Evolutionary conservation across 208 protist species (phyloP), one percentile per base, ranked within the genome.

Genomic region (Angomonas desouzai): DNA sequence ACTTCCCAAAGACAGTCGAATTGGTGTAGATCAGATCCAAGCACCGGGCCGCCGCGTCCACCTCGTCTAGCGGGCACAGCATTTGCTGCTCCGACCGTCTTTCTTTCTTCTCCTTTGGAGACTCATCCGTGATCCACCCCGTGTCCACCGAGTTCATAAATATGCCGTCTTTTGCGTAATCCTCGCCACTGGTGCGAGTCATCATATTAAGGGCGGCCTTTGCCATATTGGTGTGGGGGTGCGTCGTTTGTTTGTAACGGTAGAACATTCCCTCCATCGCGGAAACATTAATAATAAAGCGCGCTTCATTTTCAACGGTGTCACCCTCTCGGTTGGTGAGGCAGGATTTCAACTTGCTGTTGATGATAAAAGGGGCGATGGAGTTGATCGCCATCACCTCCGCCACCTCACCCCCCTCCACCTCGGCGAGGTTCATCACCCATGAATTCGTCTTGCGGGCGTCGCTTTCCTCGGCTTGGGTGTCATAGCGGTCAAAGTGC

Each of bases 141-240:
- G 98, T 98, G 74, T 99, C 98, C 18, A 99, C 98, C 45, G 89
- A 87, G 73, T 96, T 99, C 97, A 99, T 98, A 77, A 93, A 98
- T 79, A 99, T 99, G 49, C 87, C 74, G 32, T 83, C 82, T 45
- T 66, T 62, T 4, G 94, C 94, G 66, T 97, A 98, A 68, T 94
- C 91, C 13, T 79, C 79, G 9, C 82, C 92, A 51, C 89, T 90
- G 3, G 95, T 98, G 61, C 96, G 90, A 1, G 98, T 99, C 95
- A 99, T 98, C 98, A 99, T 99, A 76, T 99, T 99, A 58, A 99
- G 91, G 36, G 97, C 92, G 20, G 98, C 98, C 84, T 99, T 99
- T 45, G 95, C 96, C 96, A 99, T 99, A 82, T 99, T 99, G 30
- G 97, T 99, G 87, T 99, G 98, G 48, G 94, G 93, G 69, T 99